Evolutionary conservation across 2,329 filamentous ascomycete species (phyloP).

Genomic region (Rutstroemia sydowiana): DNA sequence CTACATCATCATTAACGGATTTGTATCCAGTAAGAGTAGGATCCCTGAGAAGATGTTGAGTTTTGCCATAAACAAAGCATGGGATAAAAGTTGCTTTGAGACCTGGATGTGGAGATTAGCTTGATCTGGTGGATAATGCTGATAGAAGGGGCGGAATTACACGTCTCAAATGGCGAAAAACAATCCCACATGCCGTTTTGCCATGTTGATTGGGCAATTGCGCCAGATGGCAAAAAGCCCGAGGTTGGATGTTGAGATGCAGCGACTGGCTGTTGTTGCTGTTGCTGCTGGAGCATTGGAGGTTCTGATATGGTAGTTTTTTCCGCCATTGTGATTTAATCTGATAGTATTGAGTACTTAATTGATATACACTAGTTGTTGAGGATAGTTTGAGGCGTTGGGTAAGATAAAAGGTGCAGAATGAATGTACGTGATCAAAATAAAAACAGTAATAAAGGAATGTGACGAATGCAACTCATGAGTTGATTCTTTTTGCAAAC

Average conservation of each 20-base stretch:
- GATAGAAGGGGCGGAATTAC: neutral
- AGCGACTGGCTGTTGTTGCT: neutral
- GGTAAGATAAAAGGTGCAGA: too few species aligned
- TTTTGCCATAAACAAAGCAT: slow-evolving; percentile 27
- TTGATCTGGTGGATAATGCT: neutral
- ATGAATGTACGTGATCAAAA: too few species aligned
- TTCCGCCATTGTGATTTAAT: neutral
- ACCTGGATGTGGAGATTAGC: slow-evolving; percentile 11
- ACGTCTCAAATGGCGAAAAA: neutral
- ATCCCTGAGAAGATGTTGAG: slow-evolving; percentile 17
- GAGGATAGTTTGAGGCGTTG: too few species aligned
- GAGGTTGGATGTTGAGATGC: too few species aligned
- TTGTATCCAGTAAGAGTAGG: slow-evolving; percentile 21
- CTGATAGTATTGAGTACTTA: too few species aligned
- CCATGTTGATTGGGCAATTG: slow-evolving; percentile 1
- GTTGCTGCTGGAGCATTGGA: neutral
- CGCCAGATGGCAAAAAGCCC: neutral
- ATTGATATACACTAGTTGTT: too few species aligned
- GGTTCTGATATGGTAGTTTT: neutral
- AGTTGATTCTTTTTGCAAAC: neutral
- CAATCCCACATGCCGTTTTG: slow-evolving; percentile 5
- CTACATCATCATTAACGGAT: slow-evolving; percentile 19
- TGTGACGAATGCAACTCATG: neutral
- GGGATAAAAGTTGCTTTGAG: slow-evolving; percentile 23
- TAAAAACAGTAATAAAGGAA: neutral